Evolutionary conservation across 2,329 filamentous ascomycete genomes (phyloP), one percentile per base, ranked within the genome.

Genomic region (Fusarium goolgardi): DNA sequence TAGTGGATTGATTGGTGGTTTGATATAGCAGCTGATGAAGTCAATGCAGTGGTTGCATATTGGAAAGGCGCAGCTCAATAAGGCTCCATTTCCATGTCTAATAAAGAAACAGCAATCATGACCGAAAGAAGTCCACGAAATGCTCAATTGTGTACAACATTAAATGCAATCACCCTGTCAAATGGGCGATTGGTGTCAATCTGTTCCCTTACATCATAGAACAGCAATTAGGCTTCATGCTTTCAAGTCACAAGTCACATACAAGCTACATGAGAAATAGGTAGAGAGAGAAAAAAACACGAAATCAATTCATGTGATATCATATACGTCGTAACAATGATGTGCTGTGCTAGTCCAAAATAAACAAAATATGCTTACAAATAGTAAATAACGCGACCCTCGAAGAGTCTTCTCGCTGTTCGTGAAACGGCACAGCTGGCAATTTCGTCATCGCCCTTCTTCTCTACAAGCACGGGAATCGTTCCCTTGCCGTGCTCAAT

Each of bases 321-420:
- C 43, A 45, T 45, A 31, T 27, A 31, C 43, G 43, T 27, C 43
- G 13, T 31, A 31, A 45, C 43, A 31, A 31, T 45, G 27, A 29
- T 31, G 32, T 18, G 32, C 32, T 18, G 40, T 43, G 43, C 18
- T 15, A 16, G 27, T 45, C n/a, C 31, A 45, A 21, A n/a, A 13
- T 31, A 16, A 16, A 16, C 41, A 45, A 31, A 2, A 31, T 20
- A 16, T 20, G 3, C 31, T 31, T 53, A 64, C 9, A 63, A 25
- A 21, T 76, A 76, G 43, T 77, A 77, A 9, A 74, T 31, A 4
- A 76, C 75, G 1, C 70, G 69, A 4, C 76, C 76, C 43, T 78
- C 76, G 50, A 78, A 77, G 0, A 78, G 59, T 37, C 77, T 69
- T 45, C 75, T 66, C 1, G 76, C 77, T 0, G 76, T 78, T 35